Evolutionary conservation across 2,329 filamentous ascomycete genomes (phyloP), one percentile per base, ranked within the genome.

Genomic region (Sphaerulina musiva): DNA sequence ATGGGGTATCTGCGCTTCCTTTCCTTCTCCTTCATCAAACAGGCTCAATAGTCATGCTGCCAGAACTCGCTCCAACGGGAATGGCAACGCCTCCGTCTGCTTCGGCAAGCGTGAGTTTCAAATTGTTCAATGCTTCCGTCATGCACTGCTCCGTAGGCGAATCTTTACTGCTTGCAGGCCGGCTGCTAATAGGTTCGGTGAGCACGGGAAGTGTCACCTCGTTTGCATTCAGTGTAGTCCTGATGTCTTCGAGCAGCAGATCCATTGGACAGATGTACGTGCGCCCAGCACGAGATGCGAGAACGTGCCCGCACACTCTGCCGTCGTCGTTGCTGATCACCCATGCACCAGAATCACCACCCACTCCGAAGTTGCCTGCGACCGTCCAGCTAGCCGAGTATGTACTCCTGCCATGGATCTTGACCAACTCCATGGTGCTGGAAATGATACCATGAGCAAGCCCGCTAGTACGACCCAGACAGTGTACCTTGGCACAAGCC

Each of bases 231-330:
- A 96, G 75, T 0, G 86, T 90, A 58, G 86, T 81, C 29, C 84
- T 85, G 53, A 97, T 95, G 66, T 97, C 92, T 29, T 86, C 81
- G 9, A 97, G 77, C 10, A 95, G 74, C 2, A 96, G 80, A 54
- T 96, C 88, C 92, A 97, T 97, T 0, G 92, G 92, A 57, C 89
- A 93, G 57, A 97, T 93, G 69, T 95, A 97, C 0, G 90, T 90
- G 4, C 89, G 84, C 41, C 82, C 82, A 10, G 56, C 54, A 66
- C 87, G 92, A 57, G 84, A 82, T 0, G 92, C 92, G 10, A 97
- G 78, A 0, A 97, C 88, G 64, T 96, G 92, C 0, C 92, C 92
- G 62, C 89, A 93, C 2, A 96, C 82, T 38, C 84, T 81, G 1
- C 89, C 89, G n/a, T 84, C 78, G 5, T 80, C 78, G 54, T 87